Percentiles rank a stretch among this genome's conserved stretches.
phyloP scores from a whole-genome alignment of 139 green algal genomes.

The Coelastrella sp. region DNA sequence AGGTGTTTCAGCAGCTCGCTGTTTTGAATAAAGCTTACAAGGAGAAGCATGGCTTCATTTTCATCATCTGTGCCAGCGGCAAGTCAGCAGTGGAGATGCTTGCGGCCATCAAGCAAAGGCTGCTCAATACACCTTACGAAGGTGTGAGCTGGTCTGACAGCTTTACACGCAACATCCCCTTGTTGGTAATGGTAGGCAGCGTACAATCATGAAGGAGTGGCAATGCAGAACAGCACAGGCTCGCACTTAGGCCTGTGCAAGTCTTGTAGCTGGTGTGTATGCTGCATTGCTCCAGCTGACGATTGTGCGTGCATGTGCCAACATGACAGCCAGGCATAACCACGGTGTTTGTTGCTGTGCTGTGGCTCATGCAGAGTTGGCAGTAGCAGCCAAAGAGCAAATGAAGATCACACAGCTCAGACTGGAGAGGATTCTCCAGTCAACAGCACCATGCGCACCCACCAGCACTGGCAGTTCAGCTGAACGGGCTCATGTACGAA shows the following conservation, averaged over 20 bases:
- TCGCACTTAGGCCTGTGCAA: too few relatives aligned
- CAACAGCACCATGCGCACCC: background rate
- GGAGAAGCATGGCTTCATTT: constrained; percentile 92
- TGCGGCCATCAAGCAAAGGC: constrained; percentile 59
- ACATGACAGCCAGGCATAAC: background rate
- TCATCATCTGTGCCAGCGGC: constrained; percentile 93
- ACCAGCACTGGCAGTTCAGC: background rate
- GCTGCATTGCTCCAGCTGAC: too few relatives aligned
- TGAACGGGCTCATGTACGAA: constrained; percentile 38
- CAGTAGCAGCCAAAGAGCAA: constrained; percentile 86
- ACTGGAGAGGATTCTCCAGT: constrained; percentile 69
- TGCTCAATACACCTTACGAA: constrained; percentile 55
- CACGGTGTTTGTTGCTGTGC: background rate
- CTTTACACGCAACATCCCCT: background rate
- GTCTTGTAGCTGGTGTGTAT: too few relatives aligned
- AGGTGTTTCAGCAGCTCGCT: constrained; percentile 43
- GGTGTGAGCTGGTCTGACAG: background rate
- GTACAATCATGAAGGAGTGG: too few relatives aligned
- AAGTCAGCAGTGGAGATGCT: constrained; percentile 78
- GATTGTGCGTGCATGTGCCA: background rate
- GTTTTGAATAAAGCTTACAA: constrained; percentile 80
- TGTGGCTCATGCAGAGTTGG: constrained; percentile 50
- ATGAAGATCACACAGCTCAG: constrained; percentile 97
- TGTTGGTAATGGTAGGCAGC: background rate
- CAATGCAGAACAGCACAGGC: too few relatives aligned